These are phyloP conservation scores for Cladosporium oxysporum DNA, from an alignment of 2,329 filamentous ascomycete genomes.

Conservation along the genomic window DNA sequence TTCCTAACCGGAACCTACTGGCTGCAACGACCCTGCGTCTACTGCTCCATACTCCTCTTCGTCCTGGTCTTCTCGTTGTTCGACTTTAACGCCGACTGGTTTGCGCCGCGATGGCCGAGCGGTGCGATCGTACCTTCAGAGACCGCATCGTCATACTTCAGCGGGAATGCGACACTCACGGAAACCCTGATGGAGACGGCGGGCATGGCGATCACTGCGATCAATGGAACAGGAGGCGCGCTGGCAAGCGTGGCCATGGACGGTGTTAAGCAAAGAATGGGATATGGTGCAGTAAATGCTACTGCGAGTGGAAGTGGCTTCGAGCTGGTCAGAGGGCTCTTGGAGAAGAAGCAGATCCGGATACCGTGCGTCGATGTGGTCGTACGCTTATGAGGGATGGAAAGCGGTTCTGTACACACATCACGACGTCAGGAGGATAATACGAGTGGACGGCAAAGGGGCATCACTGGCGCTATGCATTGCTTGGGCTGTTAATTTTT, in stretches of 20 bases:
- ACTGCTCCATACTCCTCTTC: constrained; percentile 93
- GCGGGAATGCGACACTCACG: constrained; percentile 35
- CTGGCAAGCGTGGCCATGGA: constrained; percentile 68
- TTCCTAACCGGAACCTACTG: constrained; percentile 86
- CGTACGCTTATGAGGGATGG: constrained; percentile 50
- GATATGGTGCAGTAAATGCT: constrained; percentile 42
- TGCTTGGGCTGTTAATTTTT: constrained; percentile 9
- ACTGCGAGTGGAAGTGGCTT: constrained; percentile 66
- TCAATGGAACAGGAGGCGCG: constrained; percentile 70
- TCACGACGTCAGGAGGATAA: neutral
- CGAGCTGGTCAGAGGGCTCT: constrained; percentile 80
- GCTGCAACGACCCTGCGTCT: constrained; percentile 93
- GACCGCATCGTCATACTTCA: constrained; percentile 36
- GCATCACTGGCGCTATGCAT: constrained; percentile 16
- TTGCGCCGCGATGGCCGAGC: constrained; percentile 65
- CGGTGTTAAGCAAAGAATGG: constrained; percentile 51
- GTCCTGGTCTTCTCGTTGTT: constrained; percentile 96
- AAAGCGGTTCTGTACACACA: neutral
- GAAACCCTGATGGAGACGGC: constrained; percentile 68
- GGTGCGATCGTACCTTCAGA: constrained; percentile 36
- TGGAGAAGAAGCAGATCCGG: constrained; percentile 84
- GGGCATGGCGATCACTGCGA: constrained; percentile 45
- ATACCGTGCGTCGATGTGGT: constrained; percentile 90
- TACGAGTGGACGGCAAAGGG: neutral
- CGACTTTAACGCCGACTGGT: constrained; percentile 91